These are phyloP conservation scores for Persicaria maculosa DNA, from an alignment of 148 eudicot genomes.

Conservation along the genomic window DNA sequence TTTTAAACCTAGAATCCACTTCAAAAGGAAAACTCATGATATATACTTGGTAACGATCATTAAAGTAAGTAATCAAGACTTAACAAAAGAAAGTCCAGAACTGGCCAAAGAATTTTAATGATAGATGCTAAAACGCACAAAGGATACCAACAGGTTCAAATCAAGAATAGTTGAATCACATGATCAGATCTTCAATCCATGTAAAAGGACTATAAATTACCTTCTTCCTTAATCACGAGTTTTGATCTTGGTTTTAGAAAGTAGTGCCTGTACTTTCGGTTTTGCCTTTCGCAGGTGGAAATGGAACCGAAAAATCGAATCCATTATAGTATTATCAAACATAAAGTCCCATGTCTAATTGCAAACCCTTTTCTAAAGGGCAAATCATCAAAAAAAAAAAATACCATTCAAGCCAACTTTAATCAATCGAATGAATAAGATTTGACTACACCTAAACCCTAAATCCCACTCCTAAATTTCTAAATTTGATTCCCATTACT, in stretches of 20 bases:
- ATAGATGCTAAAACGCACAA: background rate
- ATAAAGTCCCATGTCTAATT: too few relatives aligned
- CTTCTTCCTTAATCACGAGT: constrained; percentile 43
- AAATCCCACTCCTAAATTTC: too few relatives aligned
- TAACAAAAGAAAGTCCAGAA: background rate
- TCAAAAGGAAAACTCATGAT: background rate
- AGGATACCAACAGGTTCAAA: background rate
- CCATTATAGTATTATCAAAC: too few relatives aligned
- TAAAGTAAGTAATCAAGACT: background rate
- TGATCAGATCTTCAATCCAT: background rate
- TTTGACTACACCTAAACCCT: too few relatives aligned
- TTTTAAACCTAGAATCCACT: background rate
- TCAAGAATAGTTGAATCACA: background rate
- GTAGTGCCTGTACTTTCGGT: too few relatives aligned
- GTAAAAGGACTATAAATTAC: constrained; percentile 16
- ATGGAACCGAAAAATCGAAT: too few relatives aligned
- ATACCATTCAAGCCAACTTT: too few relatives aligned
- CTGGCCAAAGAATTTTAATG: background rate
- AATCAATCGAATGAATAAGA: too few relatives aligned
- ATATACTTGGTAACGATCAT: background rate
- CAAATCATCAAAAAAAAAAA: too few relatives aligned
- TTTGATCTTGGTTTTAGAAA: constrained; percentile 31
- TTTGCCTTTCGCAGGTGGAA: background rate
- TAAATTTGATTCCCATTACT: too few relatives aligned
- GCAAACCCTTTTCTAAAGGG: too few relatives aligned